A percentile compares a stretch with the other conserved stretches of the same genome.
phyloP scores from a whole-genome alignment of 2,329 filamentous ascomycete genomes.

The Sclerotinia sclerotiorum region DNA sequence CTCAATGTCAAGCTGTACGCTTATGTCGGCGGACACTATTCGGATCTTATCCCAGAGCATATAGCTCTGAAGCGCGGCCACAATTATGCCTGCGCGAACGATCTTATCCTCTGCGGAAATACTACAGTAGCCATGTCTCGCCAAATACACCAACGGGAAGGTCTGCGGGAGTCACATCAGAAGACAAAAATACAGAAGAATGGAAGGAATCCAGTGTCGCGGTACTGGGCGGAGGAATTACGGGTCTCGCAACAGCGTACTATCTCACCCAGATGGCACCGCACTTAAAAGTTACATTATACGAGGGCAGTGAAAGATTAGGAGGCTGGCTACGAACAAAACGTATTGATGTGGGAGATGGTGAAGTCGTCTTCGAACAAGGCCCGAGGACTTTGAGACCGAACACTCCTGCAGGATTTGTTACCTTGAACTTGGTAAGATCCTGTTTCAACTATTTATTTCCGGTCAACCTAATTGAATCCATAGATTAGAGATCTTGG shows the following conservation, averaged over 20 bases:
- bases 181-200: not conserved
- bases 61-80: conserved; percentile 7
- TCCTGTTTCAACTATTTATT: conserved; percentile 15
- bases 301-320: conserved; percentile 66
- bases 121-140: not conserved
- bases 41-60: conserved; percentile 10
- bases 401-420: conserved; percentile 29
- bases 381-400: conserved; percentile 61
- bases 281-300: conserved; percentile 72
- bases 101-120: conserved; percentile 6
- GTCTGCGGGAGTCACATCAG: not conserved
- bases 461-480: conserved; percentile 26
- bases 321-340: conserved; percentile 85
- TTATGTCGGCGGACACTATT: not conserved
- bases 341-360: conserved; percentile 57
- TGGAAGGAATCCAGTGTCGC: conserved; percentile 48
- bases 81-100: conserved; percentile 8
- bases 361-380: conserved; percentile 73
- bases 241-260: conserved; percentile 75
- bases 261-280: conserved; percentile 71
- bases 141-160: not conserved
- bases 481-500: conserved; percentile 57
- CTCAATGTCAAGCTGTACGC: conserved; percentile 28
- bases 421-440: conserved; percentile 33
- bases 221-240: conserved; percentile 78